Evolutionary conservation across 2,329 filamentous ascomycete species (phyloP).

Genomic region (Ceratocystiopsis minuta): DNA sequence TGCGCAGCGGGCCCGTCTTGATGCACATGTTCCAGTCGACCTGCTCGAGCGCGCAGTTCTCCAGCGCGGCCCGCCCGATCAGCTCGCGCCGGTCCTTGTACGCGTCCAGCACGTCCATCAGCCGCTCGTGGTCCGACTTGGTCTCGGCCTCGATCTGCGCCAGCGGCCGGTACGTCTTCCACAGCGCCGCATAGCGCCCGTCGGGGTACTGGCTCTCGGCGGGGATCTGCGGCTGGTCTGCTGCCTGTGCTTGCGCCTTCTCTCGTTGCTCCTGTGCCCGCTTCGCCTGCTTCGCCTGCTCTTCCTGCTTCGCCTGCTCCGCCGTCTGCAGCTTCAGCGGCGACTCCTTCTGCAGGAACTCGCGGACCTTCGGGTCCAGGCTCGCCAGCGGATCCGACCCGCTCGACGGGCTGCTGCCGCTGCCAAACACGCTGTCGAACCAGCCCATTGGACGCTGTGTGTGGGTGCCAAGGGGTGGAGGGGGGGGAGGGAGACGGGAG

Average conservation of each 20-base stretch:
- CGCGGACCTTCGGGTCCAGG: slow-evolving; percentile 66
- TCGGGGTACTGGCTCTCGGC: slow-evolving; percentile 36
- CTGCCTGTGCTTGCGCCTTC: slow-evolving; percentile 8
- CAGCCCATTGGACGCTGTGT: slow-evolving; percentile 30
- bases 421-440: slow-evolving; percentile 31
- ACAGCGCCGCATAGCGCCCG: slow-evolving; percentile 63
- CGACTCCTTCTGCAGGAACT: slow-evolving; percentile 71
- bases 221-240: slow-evolving; percentile 14
- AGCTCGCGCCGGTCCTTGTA: slow-evolving; percentile 67
- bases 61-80: slow-evolving; percentile 66
- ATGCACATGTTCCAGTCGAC: slow-evolving; percentile 71
- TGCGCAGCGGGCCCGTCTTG: slow-evolving; percentile 46
- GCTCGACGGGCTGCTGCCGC: slow-evolving; percentile 12
- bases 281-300: slow-evolving; percentile 10
- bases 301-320: slow-evolving; percentile 8
- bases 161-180: slow-evolving; percentile 76
- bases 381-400: slow-evolving; percentile 49
- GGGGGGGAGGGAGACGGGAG: too few relatives aligned
- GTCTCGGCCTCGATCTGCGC: slow-evolving; percentile 47
- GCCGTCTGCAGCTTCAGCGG: slow-evolving; percentile 36
- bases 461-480: too few relatives aligned
- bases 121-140: slow-evolving; percentile 62
- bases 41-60: slow-evolving; percentile 86
- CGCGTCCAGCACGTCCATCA: slow-evolving; percentile 61
- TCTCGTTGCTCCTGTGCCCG: slow-evolving; percentile 5